Evolutionary conservation across 2,329 filamentous ascomycete genomes (phyloP).

Genomic region (Botrytis hyacinthi): DNA sequence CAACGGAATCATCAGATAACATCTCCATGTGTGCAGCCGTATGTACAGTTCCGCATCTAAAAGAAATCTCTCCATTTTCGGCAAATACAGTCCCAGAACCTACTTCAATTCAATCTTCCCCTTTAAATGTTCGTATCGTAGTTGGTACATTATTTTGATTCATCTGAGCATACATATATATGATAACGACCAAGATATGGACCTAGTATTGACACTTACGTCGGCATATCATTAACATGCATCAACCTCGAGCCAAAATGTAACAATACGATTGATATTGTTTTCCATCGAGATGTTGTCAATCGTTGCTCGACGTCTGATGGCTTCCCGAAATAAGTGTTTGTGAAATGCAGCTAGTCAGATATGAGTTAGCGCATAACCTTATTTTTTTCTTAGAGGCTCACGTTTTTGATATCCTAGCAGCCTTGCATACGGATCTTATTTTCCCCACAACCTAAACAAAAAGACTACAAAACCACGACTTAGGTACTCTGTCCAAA

Average conservation of each 20-base stretch:
- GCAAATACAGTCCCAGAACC: not conserved
- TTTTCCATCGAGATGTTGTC: not conserved
- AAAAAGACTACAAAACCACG: not conserved
- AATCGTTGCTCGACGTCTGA: slow-evolving; percentile 15
- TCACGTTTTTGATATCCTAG: slow-evolving; percentile 4
- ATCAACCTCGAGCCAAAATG: not conserved
- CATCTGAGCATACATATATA: not conserved
- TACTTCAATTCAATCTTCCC: not conserved
- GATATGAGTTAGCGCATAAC: slow-evolving; percentile 11
- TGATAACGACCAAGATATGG: not conserved
- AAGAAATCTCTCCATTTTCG: slow-evolving; percentile 2
- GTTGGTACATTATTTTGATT: not conserved
- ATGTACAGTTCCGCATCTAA: not conserved
- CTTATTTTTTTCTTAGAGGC: slow-evolving; percentile 18
- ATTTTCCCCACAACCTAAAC: slow-evolving; percentile 20
- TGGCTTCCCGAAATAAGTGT: slow-evolving; percentile 19
- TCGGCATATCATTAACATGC: not conserved
- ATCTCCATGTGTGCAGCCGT: not conserved
- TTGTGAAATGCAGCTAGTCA: slow-evolving; percentile 17
- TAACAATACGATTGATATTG: not conserved
- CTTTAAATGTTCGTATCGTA: not conserved
- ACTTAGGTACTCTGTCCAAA: not conserved
- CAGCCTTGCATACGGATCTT: slow-evolving; percentile 20
- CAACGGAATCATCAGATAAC: slow-evolving; percentile 2
- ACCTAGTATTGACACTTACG: not conserved